Percentiles rank a stretch among this genome's conserved stretches.
These are phyloP conservation scores for Hypoxylon sp. DNA, from an alignment of 2,329 filamentous ascomycete genomes.

Conservation along the genomic window DNA sequence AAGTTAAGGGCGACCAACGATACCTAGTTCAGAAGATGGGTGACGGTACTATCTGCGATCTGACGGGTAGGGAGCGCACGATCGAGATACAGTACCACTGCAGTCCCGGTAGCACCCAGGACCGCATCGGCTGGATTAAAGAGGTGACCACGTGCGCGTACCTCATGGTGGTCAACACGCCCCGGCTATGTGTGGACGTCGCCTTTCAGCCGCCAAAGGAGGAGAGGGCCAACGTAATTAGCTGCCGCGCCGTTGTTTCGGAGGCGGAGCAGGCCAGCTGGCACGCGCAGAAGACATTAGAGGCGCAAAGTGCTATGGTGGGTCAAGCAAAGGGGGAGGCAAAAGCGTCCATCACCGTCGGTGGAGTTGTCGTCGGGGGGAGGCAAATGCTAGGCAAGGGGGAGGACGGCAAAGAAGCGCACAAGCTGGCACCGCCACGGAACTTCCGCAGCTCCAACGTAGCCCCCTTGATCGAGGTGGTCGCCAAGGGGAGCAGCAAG, in stretches of 20 bases:
- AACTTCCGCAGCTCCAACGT: slow-evolving; percentile 47
- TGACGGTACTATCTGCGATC: slow-evolving; percentile 83
- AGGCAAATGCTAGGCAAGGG: slow-evolving; percentile 57
- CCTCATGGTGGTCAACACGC: slow-evolving; percentile 91
- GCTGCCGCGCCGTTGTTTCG: slow-evolving; percentile 74
- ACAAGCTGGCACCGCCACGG: slow-evolving; percentile 56
- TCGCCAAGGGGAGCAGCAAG: slow-evolving; percentile 56
- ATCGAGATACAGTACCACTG: slow-evolving; percentile 86
- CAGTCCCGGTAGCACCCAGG: slow-evolving; percentile 73
- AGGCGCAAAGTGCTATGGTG: slow-evolving; percentile 50
- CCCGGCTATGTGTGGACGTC: slow-evolving; percentile 84
- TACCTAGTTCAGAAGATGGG: slow-evolving; percentile 85
- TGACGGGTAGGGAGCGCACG: slow-evolving; percentile 81
- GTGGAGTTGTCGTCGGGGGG: slow-evolving; percentile 62
- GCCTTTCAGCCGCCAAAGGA: slow-evolving; percentile 85
- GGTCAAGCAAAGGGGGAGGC: slow-evolving; percentile 38
- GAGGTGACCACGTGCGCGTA: slow-evolving; percentile 91
- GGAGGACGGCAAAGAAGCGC: slow-evolving; percentile 56
- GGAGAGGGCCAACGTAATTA: slow-evolving; percentile 77
- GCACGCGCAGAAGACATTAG: slow-evolving; percentile 49
- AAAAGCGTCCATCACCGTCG: slow-evolving; percentile 52
- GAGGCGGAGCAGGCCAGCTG: slow-evolving; percentile 57
- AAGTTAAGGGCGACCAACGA: slow-evolving; percentile 81
- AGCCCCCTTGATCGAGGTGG: slow-evolving; percentile 51
- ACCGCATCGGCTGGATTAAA: slow-evolving; percentile 91